Conservation (phyloP, 805 yeast species). For the Candida cerambycidarum region DNA sequence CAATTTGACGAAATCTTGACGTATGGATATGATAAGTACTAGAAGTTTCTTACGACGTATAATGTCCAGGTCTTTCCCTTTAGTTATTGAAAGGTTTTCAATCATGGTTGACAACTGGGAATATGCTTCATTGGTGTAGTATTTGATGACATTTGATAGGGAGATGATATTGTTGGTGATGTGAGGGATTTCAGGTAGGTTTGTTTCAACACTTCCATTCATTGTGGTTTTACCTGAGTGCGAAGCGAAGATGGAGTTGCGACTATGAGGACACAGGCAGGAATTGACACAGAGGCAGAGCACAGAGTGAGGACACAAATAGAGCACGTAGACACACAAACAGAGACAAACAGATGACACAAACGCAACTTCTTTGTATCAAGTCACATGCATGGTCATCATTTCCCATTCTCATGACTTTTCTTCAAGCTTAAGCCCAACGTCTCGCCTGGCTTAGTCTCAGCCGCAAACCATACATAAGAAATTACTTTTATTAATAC, state of each 20-base stretch:
- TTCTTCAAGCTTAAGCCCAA: no score
- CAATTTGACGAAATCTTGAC: slow-evolving; percentile 82
- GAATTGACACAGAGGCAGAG: no score
- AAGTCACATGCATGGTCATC: no score
- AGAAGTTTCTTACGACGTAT: slow-evolving; percentile 68
- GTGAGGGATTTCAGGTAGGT: slow-evolving; percentile 55
- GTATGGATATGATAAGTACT: slow-evolving; percentile 62
- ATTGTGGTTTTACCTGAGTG: background rate
- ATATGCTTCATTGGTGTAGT: slow-evolving; percentile 61
- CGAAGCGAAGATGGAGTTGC: background rate
- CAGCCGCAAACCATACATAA: no score
- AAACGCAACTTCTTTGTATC: no score
- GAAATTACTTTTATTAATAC: no score
- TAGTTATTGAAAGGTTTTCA: slow-evolving; percentile 53
- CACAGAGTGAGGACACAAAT: no score
- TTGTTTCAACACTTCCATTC: background rate
- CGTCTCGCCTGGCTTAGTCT: no score
- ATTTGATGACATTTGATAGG: slow-evolving; percentile 55
- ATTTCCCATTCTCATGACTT: no score
- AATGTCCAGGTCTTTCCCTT: slow-evolving; percentile 48
- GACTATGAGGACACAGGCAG: no score
- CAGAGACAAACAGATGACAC: no score
- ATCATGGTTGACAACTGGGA: slow-evolving; percentile 60
- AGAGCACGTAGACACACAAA: no score
- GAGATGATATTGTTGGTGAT: slow-evolving; percentile 70